Evolutionary conservation across 768 basidiomycete species (phyloP).

Genomic region (Multifurca ochricompacta): DNA sequence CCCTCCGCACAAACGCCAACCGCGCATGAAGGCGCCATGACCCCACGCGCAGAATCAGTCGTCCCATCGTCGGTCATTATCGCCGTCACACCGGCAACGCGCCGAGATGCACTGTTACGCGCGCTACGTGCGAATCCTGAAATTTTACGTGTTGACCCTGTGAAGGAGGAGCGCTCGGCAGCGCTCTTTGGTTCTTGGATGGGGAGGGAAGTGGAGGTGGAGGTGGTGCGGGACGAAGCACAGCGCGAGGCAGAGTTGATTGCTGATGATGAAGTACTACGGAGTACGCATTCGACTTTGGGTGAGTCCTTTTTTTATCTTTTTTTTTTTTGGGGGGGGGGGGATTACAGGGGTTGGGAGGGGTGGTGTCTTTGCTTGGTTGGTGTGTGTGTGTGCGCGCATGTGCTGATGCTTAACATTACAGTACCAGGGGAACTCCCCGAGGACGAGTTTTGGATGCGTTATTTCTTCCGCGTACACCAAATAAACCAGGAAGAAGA

Average conservation of each 20-base stretch:
- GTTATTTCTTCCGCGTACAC: constrained; percentile 84
- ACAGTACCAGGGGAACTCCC: constrained; percentile 65
- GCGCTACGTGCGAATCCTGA: constrained; percentile 68
- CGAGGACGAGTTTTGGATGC: constrained; percentile 68
- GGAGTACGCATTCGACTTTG: constrained; percentile 44
- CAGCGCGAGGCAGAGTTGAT: constrained; percentile 38
- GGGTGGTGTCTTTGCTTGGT: no score
- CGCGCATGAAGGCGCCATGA: constrained; percentile 46
- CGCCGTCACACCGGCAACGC: constrained; percentile 1
- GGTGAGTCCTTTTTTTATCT: constrained; percentile 36
- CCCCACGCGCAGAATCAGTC: constrained; percentile 70
- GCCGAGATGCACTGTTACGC: constrained; percentile 39
- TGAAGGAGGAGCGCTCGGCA: constrained; percentile 46
- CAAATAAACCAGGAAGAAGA: constrained; percentile 76
- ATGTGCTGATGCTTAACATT: neutral
- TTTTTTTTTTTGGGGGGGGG: neutral
- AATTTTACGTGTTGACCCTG: constrained; percentile 71
- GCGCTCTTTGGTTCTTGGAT: constrained; percentile 55
- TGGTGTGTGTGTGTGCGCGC: no score
- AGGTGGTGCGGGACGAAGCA: constrained; percentile 52
- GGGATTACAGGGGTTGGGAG: no score
- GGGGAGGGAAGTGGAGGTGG: constrained; percentile 47
- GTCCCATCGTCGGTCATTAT: neutral
- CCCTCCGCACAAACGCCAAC: constrained; percentile 25
- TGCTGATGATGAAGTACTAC: constrained; percentile 43